These are phyloP conservation scores for Pyrenophora seminiperda DNA, from an alignment of 2,329 filamentous ascomycete species.

Conservation along the genomic window DNA sequence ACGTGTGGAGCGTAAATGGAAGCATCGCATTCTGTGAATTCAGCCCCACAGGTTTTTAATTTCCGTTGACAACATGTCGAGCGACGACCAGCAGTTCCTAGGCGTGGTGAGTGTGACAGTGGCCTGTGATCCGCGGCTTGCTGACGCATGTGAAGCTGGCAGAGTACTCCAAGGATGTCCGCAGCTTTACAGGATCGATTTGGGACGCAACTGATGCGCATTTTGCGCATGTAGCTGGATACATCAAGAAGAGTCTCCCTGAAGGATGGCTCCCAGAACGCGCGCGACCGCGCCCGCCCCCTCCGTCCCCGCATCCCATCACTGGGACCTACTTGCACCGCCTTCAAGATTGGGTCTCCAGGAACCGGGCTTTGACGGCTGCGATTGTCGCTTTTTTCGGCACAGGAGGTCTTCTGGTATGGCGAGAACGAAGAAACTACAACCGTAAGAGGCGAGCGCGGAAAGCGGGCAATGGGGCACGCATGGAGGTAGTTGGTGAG, in stretches of 20 bases:
- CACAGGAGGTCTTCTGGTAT: slow-evolving; percentile 64
- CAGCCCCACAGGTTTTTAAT: too few species aligned
- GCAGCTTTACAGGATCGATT: slow-evolving; percentile 71
- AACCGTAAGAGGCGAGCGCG: slow-evolving; percentile 73
- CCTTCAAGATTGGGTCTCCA: slow-evolving; percentile 71
- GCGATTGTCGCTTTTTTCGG: slow-evolving; percentile 72
- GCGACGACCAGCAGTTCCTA: slow-evolving; percentile 77
- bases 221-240: slow-evolving; percentile 75
- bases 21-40: slow-evolving; percentile 1
- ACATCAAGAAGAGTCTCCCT: slow-evolving; percentile 70
- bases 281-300: slow-evolving; percentile 63
- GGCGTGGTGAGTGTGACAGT: slow-evolving; percentile 66
- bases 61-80: slow-evolving; percentile 64
- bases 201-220: slow-evolving; percentile 81
- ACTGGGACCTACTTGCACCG: slow-evolving; percentile 58
- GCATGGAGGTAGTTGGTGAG: slow-evolving; percentile 75
- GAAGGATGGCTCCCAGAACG: slow-evolving; percentile 75
- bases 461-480: slow-evolving; percentile 79
- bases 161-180: slow-evolving; percentile 68
- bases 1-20: neutral
- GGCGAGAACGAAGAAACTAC: slow-evolving; percentile 64
- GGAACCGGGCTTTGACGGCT: slow-evolving; percentile 75
- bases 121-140: slow-evolving; percentile 7
- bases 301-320: slow-evolving; percentile 51
- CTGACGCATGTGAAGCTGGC: slow-evolving; percentile 54